Conservation (phyloP, 768 basidiomycete genomes). For the Kwoniella botswanensis region DNA sequence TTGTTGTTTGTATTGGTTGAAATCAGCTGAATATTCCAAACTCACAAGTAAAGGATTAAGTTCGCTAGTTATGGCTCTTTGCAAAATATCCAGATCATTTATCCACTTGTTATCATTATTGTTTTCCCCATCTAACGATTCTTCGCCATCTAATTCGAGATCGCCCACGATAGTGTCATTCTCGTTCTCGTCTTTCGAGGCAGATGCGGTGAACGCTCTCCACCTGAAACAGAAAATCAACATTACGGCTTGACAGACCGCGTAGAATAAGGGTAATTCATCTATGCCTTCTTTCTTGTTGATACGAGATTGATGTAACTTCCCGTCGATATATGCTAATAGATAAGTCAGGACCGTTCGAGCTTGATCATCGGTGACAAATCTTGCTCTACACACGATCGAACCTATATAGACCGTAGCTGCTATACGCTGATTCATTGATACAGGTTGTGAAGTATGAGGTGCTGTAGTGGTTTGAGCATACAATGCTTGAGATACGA, state of each 20-base stretch:
- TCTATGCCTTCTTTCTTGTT: conserved; percentile 49
- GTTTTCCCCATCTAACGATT: conserved; percentile 29
- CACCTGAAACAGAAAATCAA: conserved; percentile 98
- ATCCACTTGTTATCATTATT: conserved; percentile 74
- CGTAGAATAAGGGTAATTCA: conserved; percentile 78
- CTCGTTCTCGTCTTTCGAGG: conserved; percentile 55
- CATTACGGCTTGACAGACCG: conserved; percentile 87
- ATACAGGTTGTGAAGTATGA: conserved; percentile 32
- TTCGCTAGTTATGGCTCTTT: conserved; percentile 76
- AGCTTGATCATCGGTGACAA: conserved; percentile 75
- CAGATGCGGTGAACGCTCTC: conserved; percentile 69
- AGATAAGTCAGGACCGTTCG: conserved; percentile 77
- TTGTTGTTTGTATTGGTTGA: conserved; percentile 3
- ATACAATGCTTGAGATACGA: conserved; percentile 88
- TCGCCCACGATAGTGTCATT: conserved; percentile 61
- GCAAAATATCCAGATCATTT: conserved; percentile 74
- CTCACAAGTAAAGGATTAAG: conserved; percentile 87
- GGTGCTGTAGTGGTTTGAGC: conserved; percentile 61
- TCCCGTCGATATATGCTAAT: conserved; percentile 79
- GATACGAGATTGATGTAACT: conserved; percentile 74
- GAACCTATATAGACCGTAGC: conserved; percentile 92
- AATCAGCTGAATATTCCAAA: conserved; percentile 6
- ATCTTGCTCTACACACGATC: conserved; percentile 86
- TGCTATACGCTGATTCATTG: conserved; percentile 77
- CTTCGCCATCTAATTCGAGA: conserved; percentile 50